Evolutionary conservation across 2,329 filamentous ascomycete genomes (phyloP).

Genomic region (Diaporthe citri): DNA sequence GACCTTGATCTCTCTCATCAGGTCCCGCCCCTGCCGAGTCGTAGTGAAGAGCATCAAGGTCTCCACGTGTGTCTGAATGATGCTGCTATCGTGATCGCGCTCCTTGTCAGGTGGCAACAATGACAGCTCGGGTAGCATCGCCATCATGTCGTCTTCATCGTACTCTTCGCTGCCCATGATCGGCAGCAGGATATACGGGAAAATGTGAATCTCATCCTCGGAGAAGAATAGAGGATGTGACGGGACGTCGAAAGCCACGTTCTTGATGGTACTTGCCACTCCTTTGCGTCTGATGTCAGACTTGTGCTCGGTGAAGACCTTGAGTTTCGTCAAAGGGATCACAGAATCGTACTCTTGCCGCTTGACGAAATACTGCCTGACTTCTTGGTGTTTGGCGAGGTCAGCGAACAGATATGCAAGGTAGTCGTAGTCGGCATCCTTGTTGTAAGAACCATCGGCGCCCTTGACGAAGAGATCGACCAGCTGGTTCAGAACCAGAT

Average conservation of each 20-base stretch:
- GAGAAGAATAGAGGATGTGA: conserved; percentile 79
- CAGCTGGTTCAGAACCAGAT: conserved; percentile 86
- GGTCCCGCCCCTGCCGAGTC: conserved; percentile 79
- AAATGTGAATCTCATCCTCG: conserved; percentile 80
- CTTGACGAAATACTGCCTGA: conserved; percentile 80
- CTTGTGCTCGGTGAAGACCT: conserved; percentile 92
- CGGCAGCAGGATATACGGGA: conserved; percentile 90
- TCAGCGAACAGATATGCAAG: conserved; percentile 95
- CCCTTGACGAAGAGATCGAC: conserved; percentile 98
- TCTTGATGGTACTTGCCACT: conserved; percentile 97
- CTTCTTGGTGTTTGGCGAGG: conserved; percentile 82
- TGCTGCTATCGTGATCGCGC: conserved; percentile 80
- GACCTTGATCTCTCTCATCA: conserved; percentile 81
- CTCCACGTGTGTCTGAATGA: conserved; percentile 90
- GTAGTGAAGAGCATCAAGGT: conserved; percentile 87
- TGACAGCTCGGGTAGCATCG: conserved; percentile 91
- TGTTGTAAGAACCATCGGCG: conserved; percentile 84
- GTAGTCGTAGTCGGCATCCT: conserved; percentile 89
- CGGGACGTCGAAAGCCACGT: conserved; percentile 85
- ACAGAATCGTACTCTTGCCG: conserved; percentile 83
- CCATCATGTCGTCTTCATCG: conserved; percentile 84
- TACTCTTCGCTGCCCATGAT: conserved; percentile 92
- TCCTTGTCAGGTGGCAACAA: conserved; percentile 90
- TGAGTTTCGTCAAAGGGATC: conserved; percentile 91
- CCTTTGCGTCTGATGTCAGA: conserved; percentile 88